These are phyloP conservation scores for Cicer yamashitae DNA, from an alignment of 306 rosid genomes.

Conservation along the genomic window DNA sequence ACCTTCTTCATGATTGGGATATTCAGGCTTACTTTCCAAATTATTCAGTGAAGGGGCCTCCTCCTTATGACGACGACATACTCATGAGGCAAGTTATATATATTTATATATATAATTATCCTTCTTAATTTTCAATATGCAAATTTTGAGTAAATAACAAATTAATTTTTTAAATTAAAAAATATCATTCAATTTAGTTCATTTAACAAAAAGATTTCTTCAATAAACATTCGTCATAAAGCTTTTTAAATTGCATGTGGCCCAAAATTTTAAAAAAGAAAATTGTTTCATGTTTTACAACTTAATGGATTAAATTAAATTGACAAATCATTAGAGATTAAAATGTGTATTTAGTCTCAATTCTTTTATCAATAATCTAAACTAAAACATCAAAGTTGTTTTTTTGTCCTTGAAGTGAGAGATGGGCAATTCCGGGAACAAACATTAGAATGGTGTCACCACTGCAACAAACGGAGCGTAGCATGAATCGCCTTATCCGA, in stretches of 20 bases:
- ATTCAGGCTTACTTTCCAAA: conserved; percentile 40
- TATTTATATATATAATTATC: too few relatives aligned
- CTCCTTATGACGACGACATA: background rate
- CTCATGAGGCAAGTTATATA: conserved; percentile 38
- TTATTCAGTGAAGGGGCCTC: background rate
- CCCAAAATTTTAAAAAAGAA: too few relatives aligned
- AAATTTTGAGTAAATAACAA: background rate
- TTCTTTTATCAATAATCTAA: background rate
- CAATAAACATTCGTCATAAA: too few relatives aligned
- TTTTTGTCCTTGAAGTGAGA: conserved; percentile 16
- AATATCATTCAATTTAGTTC: too few relatives aligned
- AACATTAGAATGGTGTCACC: conserved; percentile 22
- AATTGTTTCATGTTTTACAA: too few relatives aligned
- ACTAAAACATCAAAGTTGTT: background rate
- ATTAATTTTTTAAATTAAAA: too few relatives aligned
- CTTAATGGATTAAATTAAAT: too few relatives aligned
- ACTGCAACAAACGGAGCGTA: background rate
- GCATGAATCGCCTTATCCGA: background rate
- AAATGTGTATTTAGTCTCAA: too few relatives aligned
- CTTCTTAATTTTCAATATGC: background rate
- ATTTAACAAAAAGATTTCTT: too few relatives aligned
- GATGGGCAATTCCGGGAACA: background rate
- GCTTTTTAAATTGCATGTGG: too few relatives aligned
- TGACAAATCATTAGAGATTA: too few relatives aligned
- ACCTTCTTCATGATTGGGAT: background rate